These are phyloP conservation scores for Ogataea salicorniae DNA, from an alignment of 805 yeast species.

Conservation along the genomic window DNA sequence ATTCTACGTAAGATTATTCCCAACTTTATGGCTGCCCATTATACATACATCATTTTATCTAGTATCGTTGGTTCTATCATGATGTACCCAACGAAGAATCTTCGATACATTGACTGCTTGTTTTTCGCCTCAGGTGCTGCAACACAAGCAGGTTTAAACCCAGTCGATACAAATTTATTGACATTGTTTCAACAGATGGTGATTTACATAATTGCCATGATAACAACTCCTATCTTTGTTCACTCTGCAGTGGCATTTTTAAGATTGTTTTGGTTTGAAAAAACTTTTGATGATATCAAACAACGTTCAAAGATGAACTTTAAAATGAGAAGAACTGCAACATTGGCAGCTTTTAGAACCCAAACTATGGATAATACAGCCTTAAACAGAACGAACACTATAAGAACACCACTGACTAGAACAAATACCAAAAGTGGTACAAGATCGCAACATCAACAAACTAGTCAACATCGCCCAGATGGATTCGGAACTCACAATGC, in stretches of 20 bases:
- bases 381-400: neutral
- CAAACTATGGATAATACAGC: conserved; percentile 23
- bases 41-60: conserved; percentile 59
- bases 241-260: conserved; percentile 74
- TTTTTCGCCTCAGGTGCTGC: conserved; percentile 72
- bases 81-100: conserved; percentile 67
- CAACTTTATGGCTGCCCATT: conserved; percentile 61
- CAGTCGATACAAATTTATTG: conserved; percentile 62
- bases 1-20: conserved; percentile 39
- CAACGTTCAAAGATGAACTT: conserved; percentile 71
- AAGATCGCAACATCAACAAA: neutral
- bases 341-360: conserved; percentile 47
- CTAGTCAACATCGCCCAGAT: neutral
- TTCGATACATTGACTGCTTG: conserved; percentile 69
- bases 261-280: conserved; percentile 84
- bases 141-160: conserved; percentile 91
- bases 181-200: conserved; percentile 75
- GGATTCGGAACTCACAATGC: conserved; percentile 28
- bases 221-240: conserved; percentile 85
- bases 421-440: conserved; percentile 2
- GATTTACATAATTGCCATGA: conserved; percentile 53
- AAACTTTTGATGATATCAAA: conserved; percentile 78
- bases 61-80: conserved; percentile 66
- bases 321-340: conserved; percentile 76
- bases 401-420: conserved; percentile 1